Evolutionary conservation across 352 stramenopile species (phyloP), one percentile per base, ranked within the genome.

Genomic region (Pythium aquatile): DNA sequence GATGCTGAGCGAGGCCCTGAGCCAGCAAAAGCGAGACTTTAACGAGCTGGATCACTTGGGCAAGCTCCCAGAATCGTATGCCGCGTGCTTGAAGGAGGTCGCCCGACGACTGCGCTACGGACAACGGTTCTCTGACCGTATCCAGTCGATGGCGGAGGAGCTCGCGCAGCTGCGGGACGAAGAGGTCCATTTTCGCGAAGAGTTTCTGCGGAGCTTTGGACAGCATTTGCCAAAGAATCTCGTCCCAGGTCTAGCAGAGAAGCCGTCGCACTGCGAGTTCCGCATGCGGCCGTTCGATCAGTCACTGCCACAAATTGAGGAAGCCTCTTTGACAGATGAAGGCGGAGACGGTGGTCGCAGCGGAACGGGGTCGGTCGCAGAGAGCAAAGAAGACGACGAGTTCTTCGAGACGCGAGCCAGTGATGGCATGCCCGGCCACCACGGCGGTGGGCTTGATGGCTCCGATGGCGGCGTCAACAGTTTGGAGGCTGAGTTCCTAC

Each of bases 231-330:
- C 85, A 13, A 84, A 85, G 16, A 84, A 94, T 63, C 92, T 96
- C 42, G 82, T 94, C 0, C 75, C 83, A 6, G 87, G 87, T 5
- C 67, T 96, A 24, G 86, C 84, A 1, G 87, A 96, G 63, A 96
- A 96, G 53, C 87, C 87, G 5, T 94, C 87, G 46, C 87, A 96
- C 65, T 96, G 87, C 63, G 86, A 93, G 52, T 93, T 96, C 55
- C 81, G 85, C 8, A 96, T 94, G 85, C 74, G 85, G 14, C 87
- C 87, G 28, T 96, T 92, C 70, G 87, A 96, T 55, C 85, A 83
- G 63, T 87, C 74, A 16, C 60, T 94, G 11, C 85, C 85, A n/a
- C 66, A 81, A 33, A 82, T 92, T 67, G 81, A 93, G 46, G 67
- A 79, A 46, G 57, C 56, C 37, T 51, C 44, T 11, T 20, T 51